Evolutionary conservation across 2,329 filamentous ascomycete genomes (phyloP).

Genomic region (Sclerotinia minor): DNA sequence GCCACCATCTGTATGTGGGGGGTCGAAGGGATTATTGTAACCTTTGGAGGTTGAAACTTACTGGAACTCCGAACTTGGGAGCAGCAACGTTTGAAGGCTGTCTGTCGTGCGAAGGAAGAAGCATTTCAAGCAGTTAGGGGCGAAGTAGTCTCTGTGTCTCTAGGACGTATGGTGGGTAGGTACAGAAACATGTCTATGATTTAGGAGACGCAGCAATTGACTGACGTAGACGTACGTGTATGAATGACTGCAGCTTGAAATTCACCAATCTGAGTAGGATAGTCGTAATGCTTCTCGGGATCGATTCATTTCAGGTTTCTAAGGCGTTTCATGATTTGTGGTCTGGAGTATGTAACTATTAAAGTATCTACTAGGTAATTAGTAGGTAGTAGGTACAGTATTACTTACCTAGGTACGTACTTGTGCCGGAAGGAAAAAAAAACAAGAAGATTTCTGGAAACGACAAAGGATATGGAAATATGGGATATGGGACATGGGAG

Average conservation of each 20-base stretch:
- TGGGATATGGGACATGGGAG: too few relatives aligned
- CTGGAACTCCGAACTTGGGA: neutral
- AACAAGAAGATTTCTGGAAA: neutral
- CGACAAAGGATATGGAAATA: too few relatives aligned
- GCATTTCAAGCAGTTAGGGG: neutral
- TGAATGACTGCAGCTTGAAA: too few relatives aligned
- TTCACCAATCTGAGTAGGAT: too few relatives aligned
- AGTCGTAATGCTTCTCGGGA: neutral
- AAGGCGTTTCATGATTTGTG: too few relatives aligned
- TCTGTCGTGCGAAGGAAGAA: neutral
- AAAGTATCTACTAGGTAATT: too few relatives aligned
- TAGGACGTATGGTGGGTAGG: too few relatives aligned
- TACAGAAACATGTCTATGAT: neutral
- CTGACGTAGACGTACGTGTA: too few relatives aligned
- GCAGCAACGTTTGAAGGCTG: neutral
- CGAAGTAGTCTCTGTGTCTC: neutral
- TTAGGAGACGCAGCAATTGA: neutral
- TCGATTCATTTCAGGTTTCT: neutral
- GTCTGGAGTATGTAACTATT: too few relatives aligned
- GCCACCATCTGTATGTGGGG: neutral
- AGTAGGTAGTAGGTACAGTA: too few relatives aligned
- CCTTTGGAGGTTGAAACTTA: neutral
- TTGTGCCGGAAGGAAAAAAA: neutral
- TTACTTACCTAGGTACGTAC: neutral
- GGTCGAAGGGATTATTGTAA: neutral